Conservation (phyloP, 2,329 filamentous ascomycete species). For the Pseudocercospora crystallina region DNA sequence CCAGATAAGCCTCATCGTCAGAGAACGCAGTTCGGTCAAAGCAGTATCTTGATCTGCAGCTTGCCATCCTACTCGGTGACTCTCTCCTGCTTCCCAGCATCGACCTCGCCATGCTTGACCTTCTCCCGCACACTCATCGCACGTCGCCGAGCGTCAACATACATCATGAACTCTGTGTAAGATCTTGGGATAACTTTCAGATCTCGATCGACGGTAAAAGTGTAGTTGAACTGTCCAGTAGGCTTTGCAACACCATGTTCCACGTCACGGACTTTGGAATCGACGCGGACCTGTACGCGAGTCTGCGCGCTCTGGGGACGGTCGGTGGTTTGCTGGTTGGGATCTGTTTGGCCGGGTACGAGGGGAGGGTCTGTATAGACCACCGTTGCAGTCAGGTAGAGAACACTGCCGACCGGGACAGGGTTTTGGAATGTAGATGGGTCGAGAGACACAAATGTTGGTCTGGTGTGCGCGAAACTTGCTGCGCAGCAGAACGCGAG, state of each 20-base stretch:
- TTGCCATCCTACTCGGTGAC: slow-evolving; percentile 29
- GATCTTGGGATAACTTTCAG: slow-evolving; percentile 65
- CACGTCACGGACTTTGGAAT: slow-evolving; percentile 70
- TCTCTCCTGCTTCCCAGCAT: slow-evolving; percentile 29
- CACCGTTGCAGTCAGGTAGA: slow-evolving; percentile 71
- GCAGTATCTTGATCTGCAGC: too few species aligned
- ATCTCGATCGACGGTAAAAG: slow-evolving; percentile 65
- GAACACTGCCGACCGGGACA: slow-evolving; percentile 70
- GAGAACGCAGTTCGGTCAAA: too few species aligned
- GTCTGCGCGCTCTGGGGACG: slow-evolving; percentile 48
- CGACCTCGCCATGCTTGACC: slow-evolving; percentile 31
- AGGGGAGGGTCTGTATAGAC: slow-evolving; percentile 67
- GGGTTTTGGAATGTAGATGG: slow-evolving; percentile 74
- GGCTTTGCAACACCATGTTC: slow-evolving; percentile 67
- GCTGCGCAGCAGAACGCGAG: slow-evolving; percentile 74
- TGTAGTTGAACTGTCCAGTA: slow-evolving; percentile 76
- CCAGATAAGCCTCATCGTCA: too few species aligned
- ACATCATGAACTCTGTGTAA: slow-evolving; percentile 66
- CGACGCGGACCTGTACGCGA: slow-evolving; percentile 68
- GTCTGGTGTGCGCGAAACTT: slow-evolving; percentile 66
- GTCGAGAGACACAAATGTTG: slow-evolving; percentile 70
- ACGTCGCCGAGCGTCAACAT: slow-evolving; percentile 60
- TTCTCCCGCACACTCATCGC: slow-evolving; percentile 54
- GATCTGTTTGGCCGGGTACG: slow-evolving; percentile 40
- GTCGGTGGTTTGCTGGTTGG: slow-evolving; percentile 17